Conservation (phyloP, 2,329 filamentous ascomycete genomes). For the Neospermospora avenae region DNA sequence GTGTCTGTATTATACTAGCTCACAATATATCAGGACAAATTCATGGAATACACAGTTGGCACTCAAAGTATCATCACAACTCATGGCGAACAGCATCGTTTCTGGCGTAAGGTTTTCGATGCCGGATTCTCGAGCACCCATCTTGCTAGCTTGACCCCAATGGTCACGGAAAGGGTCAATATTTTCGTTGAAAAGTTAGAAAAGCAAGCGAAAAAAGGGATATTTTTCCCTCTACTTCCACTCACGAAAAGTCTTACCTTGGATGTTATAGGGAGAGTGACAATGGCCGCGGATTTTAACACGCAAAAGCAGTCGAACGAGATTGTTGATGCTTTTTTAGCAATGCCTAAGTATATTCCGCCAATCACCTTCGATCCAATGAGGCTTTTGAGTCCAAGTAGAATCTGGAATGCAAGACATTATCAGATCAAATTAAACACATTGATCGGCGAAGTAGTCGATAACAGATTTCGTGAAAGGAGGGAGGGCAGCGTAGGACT, state of each 20-base stretch:
- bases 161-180: neutral
- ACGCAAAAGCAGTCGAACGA: neutral
- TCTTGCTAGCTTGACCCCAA: neutral
- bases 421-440: neutral
- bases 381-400: neutral
- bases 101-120: constrained; percentile 1
- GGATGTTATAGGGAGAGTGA: neutral
- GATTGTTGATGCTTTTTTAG: neutral
- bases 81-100: constrained; percentile 1
- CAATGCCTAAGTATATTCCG: constrained; percentile 2
- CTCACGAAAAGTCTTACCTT: neutral
- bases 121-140: neutral
- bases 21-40: neutral
- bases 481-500: neutral
- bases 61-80: constrained; percentile 4
- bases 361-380: neutral
- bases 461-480: constrained; percentile 1
- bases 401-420: neutral
- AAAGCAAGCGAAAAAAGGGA: neutral
- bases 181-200: constrained; percentile 1
- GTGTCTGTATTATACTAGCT: neutral
- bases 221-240: neutral
- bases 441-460: neutral
- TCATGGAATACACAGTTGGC: constrained; percentile 4
- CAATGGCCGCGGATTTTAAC: neutral